Evolutionary conservation across 495 filamentous ascomycete species (phyloP).

Genomic region (Daldinia caldariorum): DNA sequence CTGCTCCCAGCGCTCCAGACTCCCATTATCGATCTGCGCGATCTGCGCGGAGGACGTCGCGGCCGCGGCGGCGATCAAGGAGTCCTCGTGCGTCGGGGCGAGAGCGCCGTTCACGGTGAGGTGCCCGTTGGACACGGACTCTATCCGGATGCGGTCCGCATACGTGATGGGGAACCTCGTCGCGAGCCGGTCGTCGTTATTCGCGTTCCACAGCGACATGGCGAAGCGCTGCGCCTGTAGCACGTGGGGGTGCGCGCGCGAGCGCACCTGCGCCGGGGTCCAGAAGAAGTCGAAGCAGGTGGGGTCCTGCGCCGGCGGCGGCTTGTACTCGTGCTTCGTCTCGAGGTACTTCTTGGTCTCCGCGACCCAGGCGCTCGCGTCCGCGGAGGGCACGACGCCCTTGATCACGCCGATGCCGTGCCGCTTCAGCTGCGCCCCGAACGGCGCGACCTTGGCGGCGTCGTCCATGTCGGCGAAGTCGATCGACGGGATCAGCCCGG

Average conservation of each 20-base stretch:
- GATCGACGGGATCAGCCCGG: constrained; percentile 70
- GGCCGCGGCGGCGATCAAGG: constrained; percentile 56
- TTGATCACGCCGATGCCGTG: constrained; percentile 74
- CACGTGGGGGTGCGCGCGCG: constrained; percentile 79
- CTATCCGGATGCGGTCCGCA: constrained; percentile 85
- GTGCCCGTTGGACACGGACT: constrained; percentile 54
- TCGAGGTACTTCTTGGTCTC: constrained; percentile 70
- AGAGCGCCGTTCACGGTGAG: constrained; percentile 48
- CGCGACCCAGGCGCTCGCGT: constrained; percentile 67
- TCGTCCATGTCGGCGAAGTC: constrained; percentile 68
- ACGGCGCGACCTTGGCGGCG: constrained; percentile 59
- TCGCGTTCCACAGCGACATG: constrained; percentile 84
- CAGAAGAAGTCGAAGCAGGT: constrained; percentile 95
- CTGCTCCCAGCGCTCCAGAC: constrained; percentile 89
- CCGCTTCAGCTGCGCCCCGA: constrained; percentile 65
- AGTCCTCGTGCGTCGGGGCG: constrained; percentile 49
- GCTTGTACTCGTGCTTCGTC: constrained; percentile 60
- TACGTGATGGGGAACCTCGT: constrained; percentile 77
- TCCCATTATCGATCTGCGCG: constrained; percentile 87
- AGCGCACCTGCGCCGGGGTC: constrained; percentile 82
- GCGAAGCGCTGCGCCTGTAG: constrained; percentile 79
- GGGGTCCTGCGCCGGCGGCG: constrained; percentile 65
- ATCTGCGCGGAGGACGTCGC: constrained; percentile 58
- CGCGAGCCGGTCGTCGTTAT: constrained; percentile 66
- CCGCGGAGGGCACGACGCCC: constrained; percentile 67